phyloP scores from a whole-genome alignment of 2,329 filamentous ascomycete genomes.

The Nemania diffusa region DNA sequence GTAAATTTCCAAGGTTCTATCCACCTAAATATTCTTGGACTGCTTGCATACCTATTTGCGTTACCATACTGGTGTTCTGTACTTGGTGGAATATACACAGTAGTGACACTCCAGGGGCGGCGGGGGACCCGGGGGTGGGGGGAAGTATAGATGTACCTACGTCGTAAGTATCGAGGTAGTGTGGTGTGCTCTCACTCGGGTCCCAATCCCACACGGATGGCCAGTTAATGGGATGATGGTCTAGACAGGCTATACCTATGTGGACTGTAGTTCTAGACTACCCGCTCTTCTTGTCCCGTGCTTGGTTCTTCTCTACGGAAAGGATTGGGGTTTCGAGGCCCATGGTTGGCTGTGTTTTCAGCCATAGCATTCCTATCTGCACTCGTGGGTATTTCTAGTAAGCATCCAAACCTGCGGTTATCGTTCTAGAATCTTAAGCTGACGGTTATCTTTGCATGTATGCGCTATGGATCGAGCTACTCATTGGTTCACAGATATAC shows the following conservation, averaged over 20 bases:
- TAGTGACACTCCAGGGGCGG: background rate
- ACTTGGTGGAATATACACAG: background rate
- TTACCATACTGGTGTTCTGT: no score
- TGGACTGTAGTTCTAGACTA: background rate
- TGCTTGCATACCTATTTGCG: no score
- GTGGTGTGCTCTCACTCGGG: background rate
- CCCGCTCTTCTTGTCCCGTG: conserved; percentile 2
- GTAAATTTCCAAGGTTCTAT: no score
- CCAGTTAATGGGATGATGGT: background rate
- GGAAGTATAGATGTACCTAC: background rate
- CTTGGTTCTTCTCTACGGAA: background rate
- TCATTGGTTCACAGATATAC: background rate
- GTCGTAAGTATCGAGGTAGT: background rate
- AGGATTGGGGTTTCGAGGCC: background rate
- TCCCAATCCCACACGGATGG: background rate
- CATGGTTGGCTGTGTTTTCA: conserved; percentile 24
- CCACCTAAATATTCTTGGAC: no score
- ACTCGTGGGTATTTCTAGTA: background rate
- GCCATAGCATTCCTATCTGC: conserved; percentile 17
- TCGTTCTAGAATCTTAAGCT: conserved; percentile 34
- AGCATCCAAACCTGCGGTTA: background rate
- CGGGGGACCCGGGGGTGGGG: background rate
- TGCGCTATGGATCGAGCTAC: background rate
- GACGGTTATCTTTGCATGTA: conserved; percentile 14
- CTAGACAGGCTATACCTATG: background rate